A percentile compares a stretch with the other conserved stretches of the same genome.
phyloP scores from a whole-genome alignment of 306 rosid genomes.

The Quercus ilex region DNA sequence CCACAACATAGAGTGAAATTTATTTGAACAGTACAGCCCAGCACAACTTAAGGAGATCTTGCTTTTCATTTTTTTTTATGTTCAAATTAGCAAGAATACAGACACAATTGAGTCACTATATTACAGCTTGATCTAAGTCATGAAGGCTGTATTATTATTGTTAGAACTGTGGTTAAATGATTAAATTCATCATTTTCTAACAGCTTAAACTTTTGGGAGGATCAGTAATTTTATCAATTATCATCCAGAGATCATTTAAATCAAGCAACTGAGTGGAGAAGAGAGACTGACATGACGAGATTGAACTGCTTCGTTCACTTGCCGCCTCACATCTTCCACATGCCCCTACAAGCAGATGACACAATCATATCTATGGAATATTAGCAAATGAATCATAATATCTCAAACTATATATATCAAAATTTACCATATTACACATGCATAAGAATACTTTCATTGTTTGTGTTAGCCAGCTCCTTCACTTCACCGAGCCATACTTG shows the following conservation, averaged over 20 bases:
- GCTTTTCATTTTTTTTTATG: background rate
- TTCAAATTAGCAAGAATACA: background rate
- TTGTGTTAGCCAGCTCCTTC: background rate
- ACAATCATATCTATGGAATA: slow-evolving; percentile 9
- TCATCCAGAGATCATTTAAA: slow-evolving; percentile 5
- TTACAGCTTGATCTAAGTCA: slow-evolving; percentile 10
- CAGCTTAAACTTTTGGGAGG: too few relatives aligned
- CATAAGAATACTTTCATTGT: background rate
- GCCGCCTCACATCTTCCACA: slow-evolving; percentile 83
- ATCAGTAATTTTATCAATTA: too few relatives aligned
- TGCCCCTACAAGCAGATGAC: slow-evolving; percentile 70
- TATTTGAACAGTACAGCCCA: background rate
- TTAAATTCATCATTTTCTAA: too few relatives aligned
- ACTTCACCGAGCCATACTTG: background rate
- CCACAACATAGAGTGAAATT: background rate
- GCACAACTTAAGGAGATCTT: background rate
- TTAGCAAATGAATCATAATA: slow-evolving; percentile 2
- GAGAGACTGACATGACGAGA: slow-evolving; percentile 83
- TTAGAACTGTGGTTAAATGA: too few relatives aligned
- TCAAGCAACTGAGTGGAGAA: slow-evolving; percentile 15
- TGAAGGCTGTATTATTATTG: slow-evolving; percentile 3
- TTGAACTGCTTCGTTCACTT: slow-evolving; percentile 90
- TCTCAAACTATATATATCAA: background rate
- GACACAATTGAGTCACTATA: background rate
- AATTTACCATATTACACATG: background rate